Base-by-base conservation (phyloP, 352 stramenopile species). In the Thraustotheca clavata region DNA sequence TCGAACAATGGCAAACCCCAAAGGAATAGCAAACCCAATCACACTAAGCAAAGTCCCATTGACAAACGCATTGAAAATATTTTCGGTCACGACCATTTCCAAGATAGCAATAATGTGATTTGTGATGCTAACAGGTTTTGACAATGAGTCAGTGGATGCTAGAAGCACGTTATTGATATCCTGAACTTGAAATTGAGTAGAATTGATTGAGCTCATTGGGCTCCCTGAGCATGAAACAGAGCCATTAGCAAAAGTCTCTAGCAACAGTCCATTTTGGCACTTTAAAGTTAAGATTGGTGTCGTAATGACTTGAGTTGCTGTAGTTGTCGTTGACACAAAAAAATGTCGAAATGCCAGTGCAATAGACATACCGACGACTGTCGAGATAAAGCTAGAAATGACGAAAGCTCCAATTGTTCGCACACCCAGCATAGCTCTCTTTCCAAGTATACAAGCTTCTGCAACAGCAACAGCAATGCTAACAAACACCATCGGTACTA, bases 331-430 rank as follows among this genome's bases (percentile, higher is more conserved):
- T 11, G 16, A 4, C 39, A 50, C 27, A 27, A 54, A 65, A 32
- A 18, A 34, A 2, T 76, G 73, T 0, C 79, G 75, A 57, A 87
- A 89, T 14, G 73, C 33, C 11, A 91, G 49, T 8, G 79, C 80
- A 5, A 91, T 52, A 18, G 62, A 67, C 57, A 88, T 76, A 0
- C 84, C 80, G 24, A 87, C 68, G 0, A 66, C 16, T 2, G 29
- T 22, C 26, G 50, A 41, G 50, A 40, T 22, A 9, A 6, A 9
- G 8, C n/a, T 39, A 22, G 50, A 60, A 18, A 60, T 9, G 16
- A 3, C 8, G 20, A 46, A 60, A n/a, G 48, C 18, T 3, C 50
- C 50, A 12, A 60, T 6, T 6, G 50, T 60, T 8, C 50, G 50
- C 50, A 31, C 24, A 34, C 50, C 50, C n/a, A 60, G 32, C 27